Base-by-base conservation (phyloP, 345 rosid species). In the Citrus australasica region DNA sequence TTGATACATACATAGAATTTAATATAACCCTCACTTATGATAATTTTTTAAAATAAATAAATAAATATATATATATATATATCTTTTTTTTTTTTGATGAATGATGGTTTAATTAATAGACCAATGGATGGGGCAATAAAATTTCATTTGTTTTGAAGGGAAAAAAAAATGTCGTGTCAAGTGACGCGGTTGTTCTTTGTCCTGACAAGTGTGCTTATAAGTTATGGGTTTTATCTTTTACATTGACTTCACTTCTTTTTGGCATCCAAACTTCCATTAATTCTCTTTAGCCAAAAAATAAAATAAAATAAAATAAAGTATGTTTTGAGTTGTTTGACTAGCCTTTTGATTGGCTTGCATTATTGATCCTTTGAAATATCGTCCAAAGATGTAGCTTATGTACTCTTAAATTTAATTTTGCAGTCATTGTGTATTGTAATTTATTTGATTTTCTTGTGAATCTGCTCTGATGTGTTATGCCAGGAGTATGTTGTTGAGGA, bases 401-500 rank as follows among this genome's bases (percentile, higher is more conserved):
- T 40, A 1, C 37, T 13, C 32, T 28, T 8, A 51, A 28, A 46
- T 58, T 3, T 11, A 58, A 58, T 0, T 70, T 65, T 62, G 38
- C 27, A 9, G 13, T 28, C 46, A 19, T 17, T 21, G 22, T 32
- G 16, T 53, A 55, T 35, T 76, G 32, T 28, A 33, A 28, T 53
- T 4, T 19, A 67, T 10, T 37, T 69, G 38, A 70, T 72, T 67
- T 33, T 55, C 25, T n/a, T 73, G 14, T 46, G 60, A 68, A 74
- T 65, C 37, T 59, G 32, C 62, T 61, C 21, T n/a, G 28, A 22
- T 53, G 42, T 73, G 40, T 40, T 73, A 22, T 71, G 30, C n/a
- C 79, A 97, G 98, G 98, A 97, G 79, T 97, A 97, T 79, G 98
- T 97, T 60, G 99, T 97, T 13, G 98, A 97, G 87, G 99, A 97